Evolutionary conservation across 306 rosid genomes (phyloP).

Genomic region (Fagus crenata): DNA sequence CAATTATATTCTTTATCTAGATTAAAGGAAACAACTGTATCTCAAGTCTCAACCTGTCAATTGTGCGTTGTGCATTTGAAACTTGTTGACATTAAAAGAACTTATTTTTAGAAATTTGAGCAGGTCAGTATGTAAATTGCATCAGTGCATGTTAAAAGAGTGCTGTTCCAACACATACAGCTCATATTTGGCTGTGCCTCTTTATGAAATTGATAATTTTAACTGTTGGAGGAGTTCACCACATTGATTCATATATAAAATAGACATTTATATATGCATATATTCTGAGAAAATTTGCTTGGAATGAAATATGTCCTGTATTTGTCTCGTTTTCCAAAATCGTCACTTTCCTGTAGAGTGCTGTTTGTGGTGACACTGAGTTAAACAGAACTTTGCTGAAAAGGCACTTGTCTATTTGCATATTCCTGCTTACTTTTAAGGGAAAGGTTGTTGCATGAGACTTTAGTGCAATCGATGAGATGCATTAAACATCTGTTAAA

Average conservation of each 20-base stretch:
- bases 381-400: background rate
- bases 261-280: background rate
- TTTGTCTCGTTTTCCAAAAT: background rate
- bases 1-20: background rate
- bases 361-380: background rate
- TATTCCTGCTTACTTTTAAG: background rate
- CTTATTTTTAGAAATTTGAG: constrained; percentile 6
- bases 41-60: background rate
- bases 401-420: background rate
- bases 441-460: background rate
- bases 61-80: background rate
- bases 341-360: background rate
- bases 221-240: background rate
- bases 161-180: background rate
- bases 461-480: background rate
- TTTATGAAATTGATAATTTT: background rate
- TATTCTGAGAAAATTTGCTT: background rate
- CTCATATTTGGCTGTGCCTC: background rate
- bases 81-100: background rate
- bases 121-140: background rate
- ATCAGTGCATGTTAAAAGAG: background rate
- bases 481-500: background rate
- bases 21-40: background rate
- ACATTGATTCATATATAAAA: background rate
- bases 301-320: background rate